phyloP scores from a whole-genome alignment of 257 asterid genomes.

The Fraxinus anomala region DNA sequence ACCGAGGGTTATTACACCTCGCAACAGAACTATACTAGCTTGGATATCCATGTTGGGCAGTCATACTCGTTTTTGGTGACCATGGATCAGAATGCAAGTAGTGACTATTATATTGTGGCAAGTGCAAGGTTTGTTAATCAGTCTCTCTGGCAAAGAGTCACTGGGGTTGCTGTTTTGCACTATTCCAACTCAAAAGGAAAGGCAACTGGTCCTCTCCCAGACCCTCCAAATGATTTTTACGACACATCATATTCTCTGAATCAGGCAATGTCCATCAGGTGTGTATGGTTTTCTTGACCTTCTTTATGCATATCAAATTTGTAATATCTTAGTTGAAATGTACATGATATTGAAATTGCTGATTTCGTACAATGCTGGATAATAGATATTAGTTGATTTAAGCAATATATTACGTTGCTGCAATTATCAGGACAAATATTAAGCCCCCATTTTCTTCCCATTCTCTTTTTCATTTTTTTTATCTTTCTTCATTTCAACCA shows the following conservation, averaged over 20 bases:
- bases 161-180: conserved; percentile 87
- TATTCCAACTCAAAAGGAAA: conserved; percentile 79
- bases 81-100: conserved; percentile 97
- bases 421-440: neutral
- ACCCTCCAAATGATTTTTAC: conserved; percentile 75
- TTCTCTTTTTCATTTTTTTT: too few species aligned
- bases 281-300: conserved; percentile 1
- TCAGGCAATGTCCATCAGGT: conserved; percentile 94
- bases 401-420: conserved; percentile 2
- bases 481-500: too few species aligned
- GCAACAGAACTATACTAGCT: conserved; percentile 74
- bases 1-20: conserved; percentile 88
- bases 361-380: neutral
- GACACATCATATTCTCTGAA: conserved; percentile 63
- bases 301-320: neutral
- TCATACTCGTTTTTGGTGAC: conserved; percentile 76
- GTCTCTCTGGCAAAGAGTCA: conserved; percentile 83
- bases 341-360: neutral
- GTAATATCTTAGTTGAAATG: neutral
- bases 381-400: neutral
- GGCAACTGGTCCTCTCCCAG: conserved; percentile 83
- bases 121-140: conserved; percentile 91
- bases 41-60: conserved; percentile 95
- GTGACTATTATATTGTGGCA: conserved; percentile 90
- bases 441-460: too few species aligned